Evolutionary conservation across 495 filamentous ascomycete genomes (phyloP), one percentile per base, ranked within the genome.

Genomic region (Echria macrotheca): DNA sequence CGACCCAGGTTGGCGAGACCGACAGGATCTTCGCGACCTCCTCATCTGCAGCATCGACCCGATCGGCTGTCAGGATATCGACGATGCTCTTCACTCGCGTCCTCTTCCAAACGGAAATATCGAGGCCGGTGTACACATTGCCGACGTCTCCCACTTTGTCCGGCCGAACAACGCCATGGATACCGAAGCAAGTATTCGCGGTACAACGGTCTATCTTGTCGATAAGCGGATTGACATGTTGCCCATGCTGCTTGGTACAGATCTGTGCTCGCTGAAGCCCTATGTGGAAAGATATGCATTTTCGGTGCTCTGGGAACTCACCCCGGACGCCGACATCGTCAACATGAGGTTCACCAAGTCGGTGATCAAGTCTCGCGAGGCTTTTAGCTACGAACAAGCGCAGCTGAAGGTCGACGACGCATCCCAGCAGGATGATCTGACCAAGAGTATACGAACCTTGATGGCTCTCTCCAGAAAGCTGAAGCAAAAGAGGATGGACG

Each of bases 161-260:
- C 94, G 91, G 68, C 91, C 94, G 22, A 89, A 89, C 63, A 97
- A 93, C 63, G 82, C 93, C 32, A 98, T 98, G 94, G 94, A 98
- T 63, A 77, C 78, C 18, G 93, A 98, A 69, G 93, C 93, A 2
- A 90, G 87, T 60, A 78, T 90, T 50, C 84, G 93, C 61, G 93
- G 91, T 51, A 97, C 93, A 3, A 97, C 94, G 0, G 93, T 98
- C 23, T 98, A 98, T 58, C 75, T 98, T 19, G 94, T 98, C 1
- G 93, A 98, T 68, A 98, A 97, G 71, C 90, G 93, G 55, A 97
- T 98, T 56, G 93, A 98, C 70, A 98, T 98, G 94, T 75, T 98
- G 62, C 94, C 94, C 14, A 87, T 86, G 77, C 81, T 98, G 19
- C 79, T 98, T 12, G 93, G 93, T 24, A 98, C 93, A 2, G 93